Evolutionary conservation across 371 early-diverging fungal genomes (phyloP), one percentile per base, ranked within the genome.

Genomic region (Zancudomyces culisetae): DNA sequence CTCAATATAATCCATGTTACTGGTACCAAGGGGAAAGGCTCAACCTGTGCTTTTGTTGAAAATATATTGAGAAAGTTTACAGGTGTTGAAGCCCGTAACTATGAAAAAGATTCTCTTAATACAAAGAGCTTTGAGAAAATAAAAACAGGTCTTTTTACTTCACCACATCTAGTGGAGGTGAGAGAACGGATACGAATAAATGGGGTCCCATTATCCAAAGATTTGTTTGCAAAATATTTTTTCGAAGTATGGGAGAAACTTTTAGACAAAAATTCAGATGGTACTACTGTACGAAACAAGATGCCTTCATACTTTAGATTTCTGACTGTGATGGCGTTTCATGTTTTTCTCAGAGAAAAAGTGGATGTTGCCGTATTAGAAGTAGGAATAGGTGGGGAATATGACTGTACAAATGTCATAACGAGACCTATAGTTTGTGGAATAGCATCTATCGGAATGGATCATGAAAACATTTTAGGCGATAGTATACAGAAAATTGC

Each of bases 161-260:
- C 92, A 0, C 97, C 97, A 19, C 97, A 96, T 60, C 59, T 96
- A 56, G 74, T 85, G 41, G 79, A 87, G 50, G 92, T 87, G 13
- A 79, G 93, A 26, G 98, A 97, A 62, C 76, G 98, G 26, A 92
- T 97, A 52, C 74, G 91, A 42, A 85, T 95, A 62, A 74, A 93
- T 60, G 94, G 95, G 0, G 60, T 49, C 20, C 91, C 94, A 2
- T 64, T 97, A 2, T 70, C 74, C 10, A 71, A 79, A 45, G 77
- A 78, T 1, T 29, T 64, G 27, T 96, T 94, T 73, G 77, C 86
- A 6, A 73, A 82, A 57, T 85, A 92, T 65, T 90, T 91, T 49
- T 84, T 81, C 64, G 74, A 87, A 23, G 78, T 82, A 3, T 90
- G 85, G 85, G 39, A 63, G 2, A 24, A 12, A 45, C 20, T 29